A percentile compares a stretch with the other conserved stretches of the same genome.
Evolutionary conservation across 768 basidiomycete genomes (phyloP).

Genomic region (Collybia mongolica): DNA sequence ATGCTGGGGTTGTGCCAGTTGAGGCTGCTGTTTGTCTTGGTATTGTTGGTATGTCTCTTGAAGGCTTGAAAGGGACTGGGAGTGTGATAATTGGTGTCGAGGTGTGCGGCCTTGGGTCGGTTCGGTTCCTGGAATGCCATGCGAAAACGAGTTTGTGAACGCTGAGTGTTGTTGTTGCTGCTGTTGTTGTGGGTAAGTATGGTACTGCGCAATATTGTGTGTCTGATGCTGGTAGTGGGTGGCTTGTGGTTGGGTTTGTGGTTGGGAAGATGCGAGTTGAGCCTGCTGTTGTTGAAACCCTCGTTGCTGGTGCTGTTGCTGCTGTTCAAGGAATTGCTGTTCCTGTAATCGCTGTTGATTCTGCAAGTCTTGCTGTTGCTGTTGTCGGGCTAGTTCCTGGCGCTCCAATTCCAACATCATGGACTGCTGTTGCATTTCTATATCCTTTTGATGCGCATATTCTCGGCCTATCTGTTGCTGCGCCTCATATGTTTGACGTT

Average conservation of each 20-base stretch:
- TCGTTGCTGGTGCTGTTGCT: slow-evolving; percentile 13
- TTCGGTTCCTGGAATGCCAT: not conserved
- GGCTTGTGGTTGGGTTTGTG: slow-evolving; percentile 10
- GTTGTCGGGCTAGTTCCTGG: slow-evolving; percentile 15
- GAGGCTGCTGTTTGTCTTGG: slow-evolving; percentile 2
- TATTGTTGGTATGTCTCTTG: slow-evolving; percentile 18
- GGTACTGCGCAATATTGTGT: not conserved
- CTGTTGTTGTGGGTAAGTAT: not conserved
- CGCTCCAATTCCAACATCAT: slow-evolving; percentile 18
- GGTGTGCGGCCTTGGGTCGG: not conserved
- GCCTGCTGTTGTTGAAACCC: slow-evolving; percentile 11
- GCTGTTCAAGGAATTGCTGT: slow-evolving; percentile 17
- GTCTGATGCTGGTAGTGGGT: slow-evolving; percentile 9
- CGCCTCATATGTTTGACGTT: slow-evolving; percentile 17
- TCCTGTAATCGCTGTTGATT: slow-evolving; percentile 17
- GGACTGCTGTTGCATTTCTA: slow-evolving; percentile 20
- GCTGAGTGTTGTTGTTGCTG: not conserved
- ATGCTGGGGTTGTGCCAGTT: slow-evolving; percentile 23
- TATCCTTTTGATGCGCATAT: slow-evolving; percentile 22
- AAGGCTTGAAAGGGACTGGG: slow-evolving; percentile 17
- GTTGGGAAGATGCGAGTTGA: slow-evolving; percentile 6
- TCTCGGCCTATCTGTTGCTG: slow-evolving; percentile 25
- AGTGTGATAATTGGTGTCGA: slow-evolving; percentile 4
- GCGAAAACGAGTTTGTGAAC: not conserved
- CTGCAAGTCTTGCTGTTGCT: slow-evolving; percentile 17